Conservation (phyloP, 176 grass and related monocot species). For the Carex parvula region DNA sequence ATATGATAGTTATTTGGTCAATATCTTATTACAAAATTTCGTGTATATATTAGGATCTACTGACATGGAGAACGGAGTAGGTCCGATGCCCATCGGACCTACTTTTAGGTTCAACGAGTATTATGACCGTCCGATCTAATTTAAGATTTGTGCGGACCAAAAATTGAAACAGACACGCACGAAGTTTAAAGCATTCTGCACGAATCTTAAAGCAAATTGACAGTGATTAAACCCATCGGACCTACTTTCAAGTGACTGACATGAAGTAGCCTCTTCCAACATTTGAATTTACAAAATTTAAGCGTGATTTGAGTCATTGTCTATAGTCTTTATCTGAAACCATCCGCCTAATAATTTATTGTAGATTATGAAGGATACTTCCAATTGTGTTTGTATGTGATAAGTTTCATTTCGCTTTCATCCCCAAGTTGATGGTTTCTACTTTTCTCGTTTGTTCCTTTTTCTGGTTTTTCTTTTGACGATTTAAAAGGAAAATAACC, state of each 20-base stretch:
- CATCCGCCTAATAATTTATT: constrained; percentile 8
- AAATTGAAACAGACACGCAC: no score
- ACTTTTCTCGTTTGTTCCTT: background rate
- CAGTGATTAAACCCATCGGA: no score
- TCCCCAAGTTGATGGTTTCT: background rate
- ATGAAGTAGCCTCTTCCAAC: constrained; percentile 5
- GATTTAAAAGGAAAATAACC: constrained; percentile 2
- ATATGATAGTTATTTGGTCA: constrained; percentile 2
- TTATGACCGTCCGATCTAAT: no score
- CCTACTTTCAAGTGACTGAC: background rate
- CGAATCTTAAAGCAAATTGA: no score
- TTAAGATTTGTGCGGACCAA: no score
- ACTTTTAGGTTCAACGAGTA: no score
- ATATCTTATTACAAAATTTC: background rate
- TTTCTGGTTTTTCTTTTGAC: constrained; percentile 9
- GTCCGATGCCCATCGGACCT: no score
- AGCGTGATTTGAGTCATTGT: background rate
- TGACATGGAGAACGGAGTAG: background rate
- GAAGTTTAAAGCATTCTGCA: no score
- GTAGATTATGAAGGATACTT: background rate
- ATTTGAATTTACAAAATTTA: background rate
- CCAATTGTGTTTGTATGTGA: background rate
- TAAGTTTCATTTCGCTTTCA: constrained; percentile 28
- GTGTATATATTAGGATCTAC: background rate
- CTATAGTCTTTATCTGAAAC: background rate